Percentiles rank a stretch among this genome's conserved stretches.
These are phyloP conservation scores for Hypomontagnella monticulosa DNA, from an alignment of 495 filamentous ascomycete species.

Conservation along the genomic window DNA sequence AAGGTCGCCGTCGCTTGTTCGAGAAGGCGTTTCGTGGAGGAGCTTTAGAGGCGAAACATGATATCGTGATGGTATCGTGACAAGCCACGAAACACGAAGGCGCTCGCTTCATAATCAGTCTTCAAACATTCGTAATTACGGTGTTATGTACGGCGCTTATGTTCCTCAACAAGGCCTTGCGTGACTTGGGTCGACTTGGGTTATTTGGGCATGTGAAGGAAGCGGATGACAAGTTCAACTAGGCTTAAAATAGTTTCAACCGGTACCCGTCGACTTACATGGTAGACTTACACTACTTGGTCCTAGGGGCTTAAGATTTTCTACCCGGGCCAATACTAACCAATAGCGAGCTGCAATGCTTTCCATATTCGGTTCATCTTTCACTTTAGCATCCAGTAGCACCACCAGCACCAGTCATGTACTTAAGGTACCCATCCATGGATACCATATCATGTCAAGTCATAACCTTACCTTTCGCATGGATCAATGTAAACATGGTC, in stretches of 20 bases:
- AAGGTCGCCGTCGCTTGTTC: constrained; percentile 26
- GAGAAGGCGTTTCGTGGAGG: constrained; percentile 24
- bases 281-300: background rate
- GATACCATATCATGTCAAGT: background rate
- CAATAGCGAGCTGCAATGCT: constrained; percentile 26
- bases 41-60: background rate
- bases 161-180: too few relatives aligned
- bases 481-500: background rate
- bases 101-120: background rate
- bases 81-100: background rate
- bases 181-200: too few relatives aligned
- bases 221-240: background rate
- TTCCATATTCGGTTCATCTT: constrained; percentile 28
- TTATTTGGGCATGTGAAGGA: constrained; percentile 2
- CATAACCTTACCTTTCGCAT: constrained; percentile 4
- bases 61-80: background rate
- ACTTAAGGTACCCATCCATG: background rate
- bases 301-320: background rate
- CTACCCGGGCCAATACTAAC: background rate
- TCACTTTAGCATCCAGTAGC: too few relatives aligned
- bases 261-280: background rate
- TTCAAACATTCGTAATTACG: background rate
- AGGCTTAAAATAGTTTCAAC: background rate
- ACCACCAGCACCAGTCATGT: background rate
- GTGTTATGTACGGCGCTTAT: background rate